Base-by-base conservation (phyloP, 345 rosid species). In the Ricinus communis region DNA sequence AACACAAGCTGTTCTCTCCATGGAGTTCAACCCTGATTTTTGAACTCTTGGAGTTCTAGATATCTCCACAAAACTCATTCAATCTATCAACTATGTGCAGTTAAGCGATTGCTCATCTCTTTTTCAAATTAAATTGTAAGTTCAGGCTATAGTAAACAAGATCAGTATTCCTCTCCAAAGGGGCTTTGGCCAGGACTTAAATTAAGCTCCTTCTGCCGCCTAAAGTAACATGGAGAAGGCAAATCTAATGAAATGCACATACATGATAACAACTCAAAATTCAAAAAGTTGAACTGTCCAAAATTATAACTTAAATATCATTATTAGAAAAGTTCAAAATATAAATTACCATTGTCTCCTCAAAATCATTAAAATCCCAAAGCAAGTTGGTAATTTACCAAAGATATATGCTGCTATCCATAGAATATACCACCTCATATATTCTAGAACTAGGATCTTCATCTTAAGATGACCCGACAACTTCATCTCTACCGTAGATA, bases 401-500 rank as follows among this genome's bases (percentile, higher is more conserved):
- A 18, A 54, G 22, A 68, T 52, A 33, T 33, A 66, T 45, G 69
- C 46, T 76, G 77, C 72, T 68, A 51, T 47, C 55, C 41, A 73
- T 74, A 78, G 62, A 72, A 65, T 38, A 59, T 41, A 52, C 81
- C 64, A 60, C 71, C 71, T 60, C 66, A 31, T 46, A 12, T 18
- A 28, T 69, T 72, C 51, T 31, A 40, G 46, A 27, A 50, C 66
- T 22, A 45, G 50, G 75, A 73, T 67, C 79, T 69, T 60, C 68
- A 69, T 68, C 81, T 80, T 82, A 84, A 76, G 81, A 79, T 70
- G 78, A 73, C 57, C 69, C 21, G 3, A 8, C 47, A 19, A 75
- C 69, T 28, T 75, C 85, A 60, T 85, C 88, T 77, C 79, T 87
- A 41, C 89, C 92, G 63, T 84, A 82, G 72, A 87, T 87, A 31